Conservation (phyloP, 1,139 yeast species). For the Ashbya aceris region DNA sequence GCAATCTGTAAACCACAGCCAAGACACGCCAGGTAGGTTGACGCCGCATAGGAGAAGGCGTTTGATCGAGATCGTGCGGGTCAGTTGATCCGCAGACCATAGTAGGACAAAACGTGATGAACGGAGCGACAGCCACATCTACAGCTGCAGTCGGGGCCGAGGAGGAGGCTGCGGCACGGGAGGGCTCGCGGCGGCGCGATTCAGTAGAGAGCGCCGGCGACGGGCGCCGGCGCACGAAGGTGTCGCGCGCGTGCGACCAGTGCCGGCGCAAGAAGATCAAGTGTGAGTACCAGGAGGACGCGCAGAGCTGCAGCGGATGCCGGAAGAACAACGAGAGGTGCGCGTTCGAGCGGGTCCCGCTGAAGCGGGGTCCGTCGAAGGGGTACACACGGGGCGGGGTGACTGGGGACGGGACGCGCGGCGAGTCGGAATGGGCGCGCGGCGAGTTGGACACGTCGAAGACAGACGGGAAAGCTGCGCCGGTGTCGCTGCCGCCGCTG, state of each 20-base stretch:
- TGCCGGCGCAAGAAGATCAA: conserved; percentile 56
- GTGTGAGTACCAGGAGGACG: conserved; percentile 42
- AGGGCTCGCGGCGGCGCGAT: conserved; percentile 1
- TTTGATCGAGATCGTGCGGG: too few relatives aligned
- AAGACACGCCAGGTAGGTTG: too few relatives aligned
- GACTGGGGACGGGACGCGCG: not conserved
- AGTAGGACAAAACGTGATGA: not conserved
- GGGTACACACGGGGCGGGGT: conserved; percentile 36
- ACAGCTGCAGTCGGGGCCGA: not conserved
- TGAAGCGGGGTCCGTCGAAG: conserved; percentile 71
- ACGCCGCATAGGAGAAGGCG: too few relatives aligned
- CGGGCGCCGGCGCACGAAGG: conserved; percentile 14
- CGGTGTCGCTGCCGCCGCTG: conserved; percentile 24
- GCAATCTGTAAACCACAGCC: too few relatives aligned
- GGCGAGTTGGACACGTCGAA: not conserved
- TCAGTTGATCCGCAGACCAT: too few relatives aligned
- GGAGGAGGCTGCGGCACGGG: not conserved
- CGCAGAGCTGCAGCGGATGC: conserved; percentile 48
- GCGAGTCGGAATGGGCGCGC: not conserved
- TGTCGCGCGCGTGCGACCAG: conserved; percentile 19
- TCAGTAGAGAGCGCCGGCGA: conserved; percentile 4
- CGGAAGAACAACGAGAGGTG: conserved; percentile 45
- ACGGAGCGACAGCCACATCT: not conserved
- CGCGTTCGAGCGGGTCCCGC: conserved; percentile 56
- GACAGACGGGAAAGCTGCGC: not conserved